phyloP scores from a whole-genome alignment of 169 alveolate genomes.

The Plasmodium yoelii region DNA sequence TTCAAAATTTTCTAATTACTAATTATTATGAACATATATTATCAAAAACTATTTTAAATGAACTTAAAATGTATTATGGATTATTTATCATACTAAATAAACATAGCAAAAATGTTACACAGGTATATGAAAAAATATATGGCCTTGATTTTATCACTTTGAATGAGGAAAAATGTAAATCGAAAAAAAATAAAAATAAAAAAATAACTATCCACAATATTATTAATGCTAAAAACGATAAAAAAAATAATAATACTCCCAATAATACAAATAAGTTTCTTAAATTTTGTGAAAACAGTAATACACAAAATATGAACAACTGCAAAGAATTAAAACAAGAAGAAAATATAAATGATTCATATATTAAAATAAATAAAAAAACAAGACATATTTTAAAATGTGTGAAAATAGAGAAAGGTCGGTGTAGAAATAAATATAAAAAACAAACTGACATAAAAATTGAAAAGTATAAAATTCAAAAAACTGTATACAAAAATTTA shows the following conservation, averaged over 20 bases:
- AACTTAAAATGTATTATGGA: constrained; percentile 17
- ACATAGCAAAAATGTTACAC: constrained; percentile 15
- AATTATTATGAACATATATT: constrained; percentile 49
- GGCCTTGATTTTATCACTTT: constrained; percentile 15
- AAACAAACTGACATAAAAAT: constrained; percentile 26
- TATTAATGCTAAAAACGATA: not conserved
- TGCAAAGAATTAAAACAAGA: not conserved
- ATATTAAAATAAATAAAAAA: not conserved
- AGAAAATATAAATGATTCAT: not conserved
- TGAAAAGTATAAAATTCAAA: constrained; percentile 56
- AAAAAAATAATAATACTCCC: not conserved
- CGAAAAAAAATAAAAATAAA: constrained; percentile 2
- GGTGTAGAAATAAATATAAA: not conserved
- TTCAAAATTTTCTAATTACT: constrained; percentile 38
- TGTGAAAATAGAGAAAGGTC: not conserved
- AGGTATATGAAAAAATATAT: constrained; percentile 13
- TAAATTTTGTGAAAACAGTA: not conserved
- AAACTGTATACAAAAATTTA: constrained; percentile 34
- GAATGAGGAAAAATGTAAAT: not conserved
- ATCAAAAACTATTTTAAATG: constrained; percentile 9
- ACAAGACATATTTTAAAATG: not conserved
- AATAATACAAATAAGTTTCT: not conserved
- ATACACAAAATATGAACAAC: not conserved
- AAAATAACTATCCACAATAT: not conserved
- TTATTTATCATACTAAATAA: constrained; percentile 27